Base-by-base conservation (phyloP, 2,329 filamentous ascomycete genomes). In the Microsporum audouinii region DNA sequence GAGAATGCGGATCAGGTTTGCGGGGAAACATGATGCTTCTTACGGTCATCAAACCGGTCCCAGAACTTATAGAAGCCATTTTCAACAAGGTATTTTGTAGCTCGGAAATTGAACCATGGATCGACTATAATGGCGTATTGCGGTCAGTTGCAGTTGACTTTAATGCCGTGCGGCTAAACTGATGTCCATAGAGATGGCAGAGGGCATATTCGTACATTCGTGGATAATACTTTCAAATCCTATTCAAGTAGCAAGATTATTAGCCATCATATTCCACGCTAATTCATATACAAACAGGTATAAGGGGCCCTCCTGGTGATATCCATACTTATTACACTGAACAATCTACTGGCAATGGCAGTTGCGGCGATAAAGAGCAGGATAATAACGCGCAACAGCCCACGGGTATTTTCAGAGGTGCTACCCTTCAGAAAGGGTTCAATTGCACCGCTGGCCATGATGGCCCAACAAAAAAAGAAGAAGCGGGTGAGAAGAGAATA, bases 1-100 rank as follows among this genome's bases (percentile, higher is more conserved):
- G 23, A 34, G 29, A 34, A 34, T 14, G 31, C 31, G 29, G 31
- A 23, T 23, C 17, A 23, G 17, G 17, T 23, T 23, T 23, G 27
- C 6, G 7, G 27, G 27, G 58, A n/a, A 17, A 27, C 43, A 73
- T 12, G 27, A 23, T 27, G 43, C 17, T 47, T 29, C 84, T 65
- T 80, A 87, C 94, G 87, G 80, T 99, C 94, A 77, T 99, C 94
- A 72, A 99, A 99, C 94, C 94, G 99, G 76, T 99, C 92, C 94
- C 94, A 99, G 75, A 99, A 99, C 76, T 88, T 91, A 77, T 96
- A 95, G 79, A 99, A 97, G 70, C 94, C 94, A 85, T 99, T 85
- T 72, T 92, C 84, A 61, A 99, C 89, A 61, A 99, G 84, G 72
- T 99, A 97, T 78, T 97, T 97, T 61, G 94, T 97, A 67, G 94